Evolutionary conservation across 2,329 filamentous ascomycete genomes (phyloP), one percentile per base, ranked within the genome.

Genomic region (Magnaporthiopsis poae): DNA sequence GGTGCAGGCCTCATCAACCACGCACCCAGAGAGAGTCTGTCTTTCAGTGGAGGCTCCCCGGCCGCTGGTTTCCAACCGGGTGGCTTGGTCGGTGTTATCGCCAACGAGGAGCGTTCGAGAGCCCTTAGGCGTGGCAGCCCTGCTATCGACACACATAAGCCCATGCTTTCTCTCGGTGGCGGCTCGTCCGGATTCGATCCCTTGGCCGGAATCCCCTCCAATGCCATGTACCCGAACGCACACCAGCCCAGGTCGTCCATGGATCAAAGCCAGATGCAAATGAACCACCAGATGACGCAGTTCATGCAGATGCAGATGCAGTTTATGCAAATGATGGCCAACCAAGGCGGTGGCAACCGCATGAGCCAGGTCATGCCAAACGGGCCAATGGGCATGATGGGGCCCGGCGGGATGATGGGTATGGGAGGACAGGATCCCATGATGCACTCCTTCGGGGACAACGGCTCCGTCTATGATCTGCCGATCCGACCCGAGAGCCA

Each of bases 221-320:
- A 82, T 68, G 81, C 82, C 79, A 79, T 81, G 80, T 81, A 80
- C 68, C 79, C 77, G 73, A 69, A 75, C 77, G 69, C 73, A 71
- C 67, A 73, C 63, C 69, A 70, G 25, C 77, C 79, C 75, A 74
- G 88, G 61, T 84, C 84, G 21, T 80, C 87, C 2, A 85, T 84
- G 29, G 89, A 92, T 69, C 89, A 90, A 74, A 88, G 88, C 35
- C 90, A 94, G 71, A 83, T 93, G 60, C 88, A 93, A 71, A 89
- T 95, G 83, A 89, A 86, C 8, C 89, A 92, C 73, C 90, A 93
- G 73, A 93, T 94, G 90, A 84, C 86, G 66, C 88, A 91, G 72
- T 92, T 94, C 78, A 92, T 94, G 90, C 89, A 92, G 74, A 92
- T 95, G 88, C 92, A 96, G 75, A 93, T 96, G 89, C 90, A 96